Conservation (phyloP, 257 asterid genomes). For the Voacanga thouarsii region DNA sequence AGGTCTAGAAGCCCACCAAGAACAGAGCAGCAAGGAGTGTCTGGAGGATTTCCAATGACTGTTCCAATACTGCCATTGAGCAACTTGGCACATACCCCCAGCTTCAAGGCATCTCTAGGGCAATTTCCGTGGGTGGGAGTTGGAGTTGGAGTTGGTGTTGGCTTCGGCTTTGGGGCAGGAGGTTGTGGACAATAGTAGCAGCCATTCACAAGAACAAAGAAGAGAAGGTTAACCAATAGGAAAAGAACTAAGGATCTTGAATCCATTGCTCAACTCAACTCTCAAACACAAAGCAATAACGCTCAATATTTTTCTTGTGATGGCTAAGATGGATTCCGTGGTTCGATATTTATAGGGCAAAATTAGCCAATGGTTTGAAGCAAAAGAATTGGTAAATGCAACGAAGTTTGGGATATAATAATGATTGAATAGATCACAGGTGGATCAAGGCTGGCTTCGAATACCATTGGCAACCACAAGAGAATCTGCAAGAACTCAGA, state of each 20-base stretch:
- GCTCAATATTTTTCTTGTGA: neutral
- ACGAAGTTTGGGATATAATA: neutral
- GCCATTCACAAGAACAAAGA: constrained; percentile 39
- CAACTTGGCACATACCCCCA: constrained; percentile 62
- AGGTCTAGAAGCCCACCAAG: constrained; percentile 66
- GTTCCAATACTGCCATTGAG: constrained; percentile 52
- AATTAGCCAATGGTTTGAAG: neutral
- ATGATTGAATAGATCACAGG: constrained; percentile 5
- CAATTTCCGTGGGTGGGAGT: constrained; percentile 45
- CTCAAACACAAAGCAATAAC: neutral
- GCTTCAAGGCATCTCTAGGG: constrained; percentile 62
- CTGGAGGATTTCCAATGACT: constrained; percentile 57
- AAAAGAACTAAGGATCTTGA: constrained; percentile 38
- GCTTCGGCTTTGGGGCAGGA: constrained; percentile 28
- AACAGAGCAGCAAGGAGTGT: constrained; percentile 57
- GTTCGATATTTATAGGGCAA: constrained; percentile 19
- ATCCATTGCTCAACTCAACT: constrained; percentile 30
- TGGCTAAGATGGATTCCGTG: neutral
- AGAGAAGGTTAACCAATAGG: constrained; percentile 41
- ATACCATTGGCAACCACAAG: constrained; percentile 4
- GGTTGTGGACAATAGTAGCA: constrained; percentile 39
- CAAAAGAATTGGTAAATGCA: neutral
- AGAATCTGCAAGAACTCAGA: neutral
- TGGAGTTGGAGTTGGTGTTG: constrained; percentile 30
- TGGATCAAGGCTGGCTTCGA: constrained; percentile 21